phyloP scores from a whole-genome alignment of 176 grass and related monocot genomes.

The Tuctoria greenei region DNA sequence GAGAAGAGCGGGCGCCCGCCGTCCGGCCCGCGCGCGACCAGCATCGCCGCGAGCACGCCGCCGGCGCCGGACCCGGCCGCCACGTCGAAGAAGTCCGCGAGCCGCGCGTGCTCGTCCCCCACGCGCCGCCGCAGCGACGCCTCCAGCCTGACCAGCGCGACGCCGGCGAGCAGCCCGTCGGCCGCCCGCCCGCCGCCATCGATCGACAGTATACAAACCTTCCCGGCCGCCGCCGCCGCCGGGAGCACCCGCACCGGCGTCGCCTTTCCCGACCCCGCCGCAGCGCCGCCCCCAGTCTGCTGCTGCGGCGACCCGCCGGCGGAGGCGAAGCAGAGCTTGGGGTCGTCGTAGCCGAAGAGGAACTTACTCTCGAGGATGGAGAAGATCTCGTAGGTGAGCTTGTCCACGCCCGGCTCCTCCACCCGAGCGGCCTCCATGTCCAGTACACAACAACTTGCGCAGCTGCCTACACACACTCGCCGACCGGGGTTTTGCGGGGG shows the following conservation, averaged over 20 bases:
- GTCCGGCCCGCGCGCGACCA: conserved; percentile 52
- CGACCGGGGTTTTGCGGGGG: background rate
- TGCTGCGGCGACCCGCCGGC: background rate
- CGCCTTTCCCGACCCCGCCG: background rate
- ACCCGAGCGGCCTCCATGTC: too few species aligned
- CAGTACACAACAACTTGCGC: background rate
- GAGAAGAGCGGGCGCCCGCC: conserved; percentile 73
- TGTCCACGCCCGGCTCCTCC: conserved; percentile 70
- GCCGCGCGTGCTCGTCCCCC: conserved; percentile 47
- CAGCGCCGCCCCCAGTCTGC: background rate
- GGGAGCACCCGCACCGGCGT: background rate
- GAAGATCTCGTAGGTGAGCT: conserved; percentile 94
- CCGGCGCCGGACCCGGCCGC: conserved; percentile 79
- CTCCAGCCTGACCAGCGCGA: conserved; percentile 63
- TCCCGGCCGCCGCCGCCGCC: background rate
- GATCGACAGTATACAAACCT: conserved; percentile 83
- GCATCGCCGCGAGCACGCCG: conserved; percentile 84
- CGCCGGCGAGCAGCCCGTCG: conserved; percentile 73
- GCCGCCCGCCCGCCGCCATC: conserved; percentile 70
- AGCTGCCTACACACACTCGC: too few species aligned
- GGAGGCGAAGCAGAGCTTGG: conserved; percentile 52
- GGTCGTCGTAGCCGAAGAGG: conserved; percentile 77
- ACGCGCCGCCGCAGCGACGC: conserved; percentile 61
- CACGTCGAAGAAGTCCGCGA: conserved; percentile 90
- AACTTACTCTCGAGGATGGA: conserved; percentile 97